A percentile compares a stretch with the other conserved stretches of the same genome.
Evolutionary conservation across 495 filamentous ascomycete species (phyloP).

Genomic region (Penicillium ochrochloron): DNA sequence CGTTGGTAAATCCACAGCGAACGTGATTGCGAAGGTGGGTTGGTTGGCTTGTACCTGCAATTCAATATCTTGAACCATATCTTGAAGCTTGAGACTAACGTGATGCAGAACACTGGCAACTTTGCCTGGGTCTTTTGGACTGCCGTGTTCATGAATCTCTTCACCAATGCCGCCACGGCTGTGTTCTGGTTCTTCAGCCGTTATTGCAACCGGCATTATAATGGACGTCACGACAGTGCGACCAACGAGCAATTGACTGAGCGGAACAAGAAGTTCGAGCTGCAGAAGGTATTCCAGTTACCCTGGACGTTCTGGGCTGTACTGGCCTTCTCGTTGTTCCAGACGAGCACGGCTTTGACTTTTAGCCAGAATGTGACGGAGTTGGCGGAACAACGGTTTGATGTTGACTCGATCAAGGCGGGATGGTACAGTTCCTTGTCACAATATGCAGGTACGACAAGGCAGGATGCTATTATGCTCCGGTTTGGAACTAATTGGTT

Average conservation of each 20-base stretch:
- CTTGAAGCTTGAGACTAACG: neutral
- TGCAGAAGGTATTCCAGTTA: conserved; percentile 46
- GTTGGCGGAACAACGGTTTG: conserved; percentile 47
- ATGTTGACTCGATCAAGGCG: conserved; percentile 44
- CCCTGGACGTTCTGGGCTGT: conserved; percentile 52
- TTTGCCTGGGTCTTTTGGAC: conserved; percentile 54
- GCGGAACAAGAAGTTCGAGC: conserved; percentile 51
- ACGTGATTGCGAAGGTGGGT: conserved; percentile 41
- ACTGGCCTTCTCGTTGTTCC: conserved; percentile 47
- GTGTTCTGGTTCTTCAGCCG: conserved; percentile 49
- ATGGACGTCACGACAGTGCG: conserved; percentile 39
- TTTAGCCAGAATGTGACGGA: conserved; percentile 52
- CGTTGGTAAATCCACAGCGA: conserved; percentile 43
- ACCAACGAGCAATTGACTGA: conserved; percentile 48
- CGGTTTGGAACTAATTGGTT: neutral
- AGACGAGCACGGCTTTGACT: conserved; percentile 44
- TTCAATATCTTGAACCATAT: neutral
- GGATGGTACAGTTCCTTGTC: conserved; percentile 52
- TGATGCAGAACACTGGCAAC: conserved; percentile 43
- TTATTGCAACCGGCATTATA: conserved; percentile 40
- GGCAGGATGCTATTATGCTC: neutral
- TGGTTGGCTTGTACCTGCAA: neutral
- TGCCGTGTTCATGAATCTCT: conserved; percentile 53
- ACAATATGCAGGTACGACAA: conserved; percentile 44
- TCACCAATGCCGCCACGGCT: conserved; percentile 45